These are phyloP conservation scores for Grosmannia serpens DNA, from an alignment of 2,329 filamentous ascomycete species.

Conservation along the genomic window DNA sequence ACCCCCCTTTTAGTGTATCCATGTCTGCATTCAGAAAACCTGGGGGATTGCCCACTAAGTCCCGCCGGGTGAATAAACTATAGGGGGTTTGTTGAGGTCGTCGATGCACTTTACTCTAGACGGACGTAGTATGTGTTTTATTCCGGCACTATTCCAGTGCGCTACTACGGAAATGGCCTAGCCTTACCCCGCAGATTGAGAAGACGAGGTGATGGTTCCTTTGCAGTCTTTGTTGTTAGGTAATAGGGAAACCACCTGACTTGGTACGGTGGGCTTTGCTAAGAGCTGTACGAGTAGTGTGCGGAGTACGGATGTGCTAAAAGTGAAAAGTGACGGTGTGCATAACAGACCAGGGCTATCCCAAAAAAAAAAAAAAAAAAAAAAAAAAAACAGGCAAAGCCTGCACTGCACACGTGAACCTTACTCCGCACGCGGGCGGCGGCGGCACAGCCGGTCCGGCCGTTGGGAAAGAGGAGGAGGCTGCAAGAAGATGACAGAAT, in stretches of 20 bases:
- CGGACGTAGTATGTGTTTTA: background rate
- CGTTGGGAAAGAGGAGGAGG: background rate
- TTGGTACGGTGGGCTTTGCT: background rate
- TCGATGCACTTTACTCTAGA: background rate
- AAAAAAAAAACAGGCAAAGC: background rate
- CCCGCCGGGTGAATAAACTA: background rate
- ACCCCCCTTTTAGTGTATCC: background rate
- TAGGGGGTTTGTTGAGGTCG: background rate
- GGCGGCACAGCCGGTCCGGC: background rate
- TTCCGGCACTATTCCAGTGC: background rate
- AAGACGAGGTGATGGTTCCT: too few species aligned
- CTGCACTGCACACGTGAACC: background rate
- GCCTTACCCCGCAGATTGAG: background rate
- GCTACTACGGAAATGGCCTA: background rate
- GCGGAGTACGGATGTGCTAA: background rate
- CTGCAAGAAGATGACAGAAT: too few species aligned
- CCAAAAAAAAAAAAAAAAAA: too few species aligned
- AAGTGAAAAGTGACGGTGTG: too few species aligned
- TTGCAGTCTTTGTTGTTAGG: background rate
- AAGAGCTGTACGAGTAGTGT: too few species aligned
- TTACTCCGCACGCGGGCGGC: background rate
- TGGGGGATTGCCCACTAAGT: background rate
- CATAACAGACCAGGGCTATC: too few species aligned
- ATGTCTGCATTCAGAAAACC: background rate
- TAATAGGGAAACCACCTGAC: background rate